phyloP scores from a whole-genome alignment of 1,284 basidiomycete species.

The Sporisorium scitamineum region DNA sequence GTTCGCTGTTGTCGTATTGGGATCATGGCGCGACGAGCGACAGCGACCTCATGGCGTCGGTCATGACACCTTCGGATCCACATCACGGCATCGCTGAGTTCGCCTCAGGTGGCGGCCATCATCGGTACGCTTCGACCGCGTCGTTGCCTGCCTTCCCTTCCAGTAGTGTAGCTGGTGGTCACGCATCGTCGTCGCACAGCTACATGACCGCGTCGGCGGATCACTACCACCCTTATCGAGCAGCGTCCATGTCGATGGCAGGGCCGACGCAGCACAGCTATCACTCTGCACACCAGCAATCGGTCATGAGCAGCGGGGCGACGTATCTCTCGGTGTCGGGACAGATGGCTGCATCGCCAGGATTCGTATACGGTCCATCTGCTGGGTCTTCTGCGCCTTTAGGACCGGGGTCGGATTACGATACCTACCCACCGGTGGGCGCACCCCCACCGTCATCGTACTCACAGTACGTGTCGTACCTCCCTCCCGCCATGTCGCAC shows the following conservation, averaged over 20 bases:
- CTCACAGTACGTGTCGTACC: slow-evolving; percentile 36
- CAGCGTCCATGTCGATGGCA: slow-evolving; percentile 10
- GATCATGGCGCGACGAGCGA: slow-evolving; percentile 28
- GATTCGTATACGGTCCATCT: slow-evolving; percentile 25
- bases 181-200: slow-evolving; percentile 12
- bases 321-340: slow-evolving; percentile 3
- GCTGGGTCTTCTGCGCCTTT: slow-evolving; percentile 9
- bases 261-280: not conserved
- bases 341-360: slow-evolving; percentile 5
- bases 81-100: slow-evolving; percentile 21
- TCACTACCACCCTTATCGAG: slow-evolving; percentile 25
- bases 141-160: slow-evolving; percentile 23
- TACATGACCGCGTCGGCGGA: slow-evolving; percentile 13
- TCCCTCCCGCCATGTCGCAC: slow-evolving; percentile 15
- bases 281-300: not conserved
- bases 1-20: slow-evolving; percentile 36
- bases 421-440: slow-evolving; percentile 2
- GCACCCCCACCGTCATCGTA: slow-evolving; percentile 3
- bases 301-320: not conserved
- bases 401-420: not conserved
- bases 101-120: slow-evolving; percentile 4
- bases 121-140: slow-evolving; percentile 26
- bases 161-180: slow-evolving; percentile 4
- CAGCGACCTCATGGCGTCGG: slow-evolving; percentile 26
- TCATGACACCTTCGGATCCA: slow-evolving; percentile 13